Conservation (phyloP, 345 rosid species). For the Salix udensis region DNA sequence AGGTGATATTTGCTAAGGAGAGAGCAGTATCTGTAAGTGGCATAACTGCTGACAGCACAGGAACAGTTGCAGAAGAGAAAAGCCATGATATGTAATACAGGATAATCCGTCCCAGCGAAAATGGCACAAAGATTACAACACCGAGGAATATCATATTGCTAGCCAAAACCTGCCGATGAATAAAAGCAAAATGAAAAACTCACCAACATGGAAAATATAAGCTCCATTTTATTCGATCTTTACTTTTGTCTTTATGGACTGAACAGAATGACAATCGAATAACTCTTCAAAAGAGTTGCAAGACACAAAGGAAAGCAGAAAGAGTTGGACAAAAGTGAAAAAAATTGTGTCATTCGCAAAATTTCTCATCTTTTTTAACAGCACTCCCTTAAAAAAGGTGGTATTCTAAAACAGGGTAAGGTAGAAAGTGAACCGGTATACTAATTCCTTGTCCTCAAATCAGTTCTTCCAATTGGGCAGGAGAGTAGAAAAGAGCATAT, state of each 20-base stretch:
- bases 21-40: constrained; percentile 67
- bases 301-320: not conserved
- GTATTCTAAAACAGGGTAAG: not conserved
- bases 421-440: not conserved
- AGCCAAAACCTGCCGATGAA: constrained; percentile 74
- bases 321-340: not conserved
- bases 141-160: constrained; percentile 99
- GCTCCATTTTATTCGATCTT: not conserved
- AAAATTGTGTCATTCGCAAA: not conserved
- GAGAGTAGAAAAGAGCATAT: not conserved
- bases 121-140: constrained; percentile 86
- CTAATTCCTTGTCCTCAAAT: constrained; percentile 6
- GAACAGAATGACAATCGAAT: not conserved
- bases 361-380: not conserved
- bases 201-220: not conserved
- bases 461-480: not conserved
- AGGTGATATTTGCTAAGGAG: constrained; percentile 63
- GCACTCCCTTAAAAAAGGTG: not conserved
- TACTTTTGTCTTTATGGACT: not conserved
- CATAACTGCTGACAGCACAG: constrained; percentile 55
- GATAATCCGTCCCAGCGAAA: constrained; percentile 78
- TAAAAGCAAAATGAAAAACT: constrained; percentile 5
- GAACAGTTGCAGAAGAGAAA: constrained; percentile 75
- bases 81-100: constrained; percentile 71
- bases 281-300: not conserved